A percentile compares a stretch with the other conserved stretches of the same genome.
phyloP scores from a whole-genome alignment of 495 filamentous ascomycete genomes.

The Annulohypoxylon moriforme region DNA sequence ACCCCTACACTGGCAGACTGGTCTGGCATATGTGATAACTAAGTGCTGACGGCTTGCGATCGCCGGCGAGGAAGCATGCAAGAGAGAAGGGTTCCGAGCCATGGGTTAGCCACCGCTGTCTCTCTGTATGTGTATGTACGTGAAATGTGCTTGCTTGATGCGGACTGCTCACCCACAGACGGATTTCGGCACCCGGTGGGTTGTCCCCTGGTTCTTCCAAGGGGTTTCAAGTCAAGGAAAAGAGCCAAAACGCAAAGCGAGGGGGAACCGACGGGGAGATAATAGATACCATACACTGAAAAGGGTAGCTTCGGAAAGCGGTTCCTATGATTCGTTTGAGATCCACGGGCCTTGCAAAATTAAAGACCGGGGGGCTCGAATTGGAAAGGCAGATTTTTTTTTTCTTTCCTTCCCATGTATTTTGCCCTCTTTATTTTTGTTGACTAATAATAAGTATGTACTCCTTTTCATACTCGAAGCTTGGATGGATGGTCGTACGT shows the following conservation, averaged over 20 bases:
- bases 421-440: background rate
- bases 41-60: conserved; percentile 24
- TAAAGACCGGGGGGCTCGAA: conserved; percentile 10
- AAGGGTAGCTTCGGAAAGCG: conserved; percentile 17
- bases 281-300: background rate
- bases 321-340: conserved; percentile 1
- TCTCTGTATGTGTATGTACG: background rate
- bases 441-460: background rate
- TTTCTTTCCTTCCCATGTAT: background rate
- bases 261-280: background rate
- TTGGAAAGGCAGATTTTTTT: conserved; percentile 24
- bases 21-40: background rate
- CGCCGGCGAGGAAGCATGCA: conserved; percentile 18
- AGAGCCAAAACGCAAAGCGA: background rate
- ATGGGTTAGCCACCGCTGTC: background rate
- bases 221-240: conserved; percentile 6
- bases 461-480: background rate
- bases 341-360: conserved; percentile 23
- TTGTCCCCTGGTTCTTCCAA: background rate
- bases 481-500: conserved; percentile 4
- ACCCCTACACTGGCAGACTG: background rate
- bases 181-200: background rate
- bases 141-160: background rate
- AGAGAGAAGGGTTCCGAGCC: conserved; percentile 5
- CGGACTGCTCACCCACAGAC: background rate